Percentiles rank a stretch among this genome's conserved stretches.
These are phyloP conservation scores for Acarospora socialis DNA, from an alignment of 2,329 filamentous ascomycete species.

Conservation along the genomic window DNA sequence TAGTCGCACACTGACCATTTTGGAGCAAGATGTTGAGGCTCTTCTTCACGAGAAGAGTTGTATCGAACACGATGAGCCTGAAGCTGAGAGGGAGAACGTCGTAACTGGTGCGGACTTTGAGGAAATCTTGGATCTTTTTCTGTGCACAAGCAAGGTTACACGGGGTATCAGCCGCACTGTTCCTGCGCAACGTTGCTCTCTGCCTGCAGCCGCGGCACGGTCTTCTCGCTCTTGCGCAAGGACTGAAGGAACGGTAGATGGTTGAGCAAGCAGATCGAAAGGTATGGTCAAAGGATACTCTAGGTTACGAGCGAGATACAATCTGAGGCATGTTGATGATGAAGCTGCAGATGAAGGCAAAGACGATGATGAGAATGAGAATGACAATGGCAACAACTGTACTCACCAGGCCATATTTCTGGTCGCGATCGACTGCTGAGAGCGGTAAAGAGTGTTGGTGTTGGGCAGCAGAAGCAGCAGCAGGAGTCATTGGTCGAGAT, in stretches of 20 bases:
- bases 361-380: constrained; percentile 5
- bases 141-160: constrained; percentile 29
- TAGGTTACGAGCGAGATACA: constrained; percentile 2
- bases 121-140: constrained; percentile 87
- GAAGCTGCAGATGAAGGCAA: neutral
- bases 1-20: constrained; percentile 51
- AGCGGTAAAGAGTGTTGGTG: too few relatives aligned
- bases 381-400: constrained; percentile 6
- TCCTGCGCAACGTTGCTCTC: too few relatives aligned
- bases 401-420: constrained; percentile 35
- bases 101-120: constrained; percentile 92
- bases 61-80: constrained; percentile 90
- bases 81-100: constrained; percentile 94
- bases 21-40: constrained; percentile 89
- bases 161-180: too few relatives aligned
- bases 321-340: neutral
- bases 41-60: constrained; percentile 88
- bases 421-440: too few relatives aligned
- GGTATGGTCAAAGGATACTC: too few relatives aligned
- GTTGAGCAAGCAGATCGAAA: too few relatives aligned
- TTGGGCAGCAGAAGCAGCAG: too few relatives aligned
- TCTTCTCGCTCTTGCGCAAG: too few relatives aligned
- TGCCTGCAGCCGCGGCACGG: too few relatives aligned
- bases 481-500: constrained; percentile 28
- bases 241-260: too few relatives aligned